Base-by-base conservation (phyloP, 345 rosid species). In the Aquilaria malaccensis region DNA sequence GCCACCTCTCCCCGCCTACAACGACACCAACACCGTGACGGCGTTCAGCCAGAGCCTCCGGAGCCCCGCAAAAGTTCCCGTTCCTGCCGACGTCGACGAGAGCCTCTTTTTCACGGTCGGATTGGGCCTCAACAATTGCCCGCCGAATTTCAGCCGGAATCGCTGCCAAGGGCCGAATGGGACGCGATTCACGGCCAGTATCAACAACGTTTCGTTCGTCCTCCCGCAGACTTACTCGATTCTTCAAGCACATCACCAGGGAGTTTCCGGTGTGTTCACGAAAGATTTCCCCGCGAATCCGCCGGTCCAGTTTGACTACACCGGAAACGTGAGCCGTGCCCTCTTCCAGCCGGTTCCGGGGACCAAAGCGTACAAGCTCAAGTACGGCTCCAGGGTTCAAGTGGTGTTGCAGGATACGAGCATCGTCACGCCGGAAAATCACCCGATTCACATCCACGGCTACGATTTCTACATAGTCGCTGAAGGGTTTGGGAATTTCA, bases 401-500 rank as follows among this genome's bases (percentile, higher is more conserved):
- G 9, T 90, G 56, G 97, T 90, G 37, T 49, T 90, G 37, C 97
- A 90, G 52, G 96, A 72, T 41, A 87, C 96, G 2, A 87, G 77
- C 67, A 90, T 90, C 51, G 80, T 79, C 6, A 84, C 91, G 0
- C 77, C 89, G 2, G 96, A 90, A 61, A 87, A 87, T 72, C 97
- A 90, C 64, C 95, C 95, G 1, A 82, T 90, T 66, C 97, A 90
- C 67, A 76, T 90, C 11, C 97, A 90, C 6, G 97, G 97, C 46
- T 82, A 90, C 47, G 97, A 90, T 76, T 90, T 90, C 73, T 87
- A 81, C 75, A 75, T 90, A 7, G 50, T 90, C 11, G 97, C 81
- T 2, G 77, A 78, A 67, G 97, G 96, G 10, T 90, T 83, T 43
- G 97, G 97, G 66, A 90, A 90, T 69, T 90, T 87, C 66, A 71